Evolutionary conservation across 805 yeast species (phyloP), one percentile per base, ranked within the genome.

Genomic region (Scheffersomyces lignosus): DNA sequence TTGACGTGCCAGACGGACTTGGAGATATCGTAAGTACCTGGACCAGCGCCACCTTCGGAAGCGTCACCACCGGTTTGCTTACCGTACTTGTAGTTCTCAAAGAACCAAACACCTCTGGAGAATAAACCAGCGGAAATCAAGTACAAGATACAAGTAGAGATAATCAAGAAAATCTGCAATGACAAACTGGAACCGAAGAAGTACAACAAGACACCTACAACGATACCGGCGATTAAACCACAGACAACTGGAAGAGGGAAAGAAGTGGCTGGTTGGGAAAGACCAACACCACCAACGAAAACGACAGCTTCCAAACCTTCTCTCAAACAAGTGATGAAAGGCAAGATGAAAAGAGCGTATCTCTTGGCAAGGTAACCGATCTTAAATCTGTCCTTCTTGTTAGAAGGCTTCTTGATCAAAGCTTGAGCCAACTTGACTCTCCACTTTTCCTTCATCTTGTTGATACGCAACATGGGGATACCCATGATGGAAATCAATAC

Each of bases 381-480:
- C 36, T 52, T 55, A 33, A 57, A 79, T 46, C 77, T 67, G 45
- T 75, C 82, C 43, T 64, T 62, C 44, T 61, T 74, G 10, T 59
- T 60, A 31, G 63, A 57, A 37, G 86, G 87, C 16, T 66, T 55
- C 47, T 80, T 81, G 35, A 88, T 66, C 42, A 90, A 68, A 7
- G 96, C 91, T 56, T 70, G 76, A 18, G 97, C 96, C 58, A 91
- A 86, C 70, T 91, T 91, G 49, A 89, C 75, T 72, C 96, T 81
- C 99, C 99, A 91, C 70, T 91, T 91, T 50, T 80, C 91, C 69
- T 88, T 89, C 96, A 90, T 87, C 73, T 90, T 89, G 73, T 90
- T 90, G 63, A 91, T 76, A 66, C 98, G 80, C 57, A 91, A 77
- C 96, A 91, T 87, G 40, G 97, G 96, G 55, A 91, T 77, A 62